Evolutionary conservation across 106 monocot genomes (phyloP).

Genomic region (Hemerocallis citrina): DNA sequence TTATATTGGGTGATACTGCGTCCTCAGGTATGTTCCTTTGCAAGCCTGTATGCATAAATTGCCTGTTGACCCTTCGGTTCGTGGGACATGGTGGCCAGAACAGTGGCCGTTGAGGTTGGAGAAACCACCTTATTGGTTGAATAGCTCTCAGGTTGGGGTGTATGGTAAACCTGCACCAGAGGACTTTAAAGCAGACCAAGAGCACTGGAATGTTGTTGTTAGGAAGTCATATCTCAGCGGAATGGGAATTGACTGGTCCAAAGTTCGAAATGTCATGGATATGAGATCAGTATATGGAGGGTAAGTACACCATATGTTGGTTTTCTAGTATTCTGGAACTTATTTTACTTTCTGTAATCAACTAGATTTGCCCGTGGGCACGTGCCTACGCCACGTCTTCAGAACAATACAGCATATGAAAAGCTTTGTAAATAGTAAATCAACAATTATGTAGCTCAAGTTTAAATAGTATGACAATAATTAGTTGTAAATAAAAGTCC

Average conservation of each 20-base stretch:
- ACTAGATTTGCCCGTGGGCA: too few relatives aligned
- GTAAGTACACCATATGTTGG: too few relatives aligned
- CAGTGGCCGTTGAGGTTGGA: constrained; percentile 62
- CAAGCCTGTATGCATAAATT: constrained; percentile 69
- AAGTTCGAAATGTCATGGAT: constrained; percentile 80
- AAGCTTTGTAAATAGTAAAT: too few relatives aligned
- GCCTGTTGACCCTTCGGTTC: constrained; percentile 26
- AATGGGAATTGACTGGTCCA: constrained; percentile 70
- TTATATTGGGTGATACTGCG: not conserved
- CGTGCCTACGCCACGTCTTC: too few relatives aligned
- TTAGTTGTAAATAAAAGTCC: too few relatives aligned
- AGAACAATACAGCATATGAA: too few relatives aligned
- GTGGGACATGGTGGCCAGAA: constrained; percentile 74
- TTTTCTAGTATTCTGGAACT: too few relatives aligned
- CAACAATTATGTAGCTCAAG: too few relatives aligned
- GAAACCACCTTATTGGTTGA: constrained; percentile 65
- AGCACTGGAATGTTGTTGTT: constrained; percentile 71
- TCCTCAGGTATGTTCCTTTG: constrained; percentile 67
- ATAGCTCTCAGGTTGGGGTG: constrained; percentile 52
- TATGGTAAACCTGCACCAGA: constrained; percentile 69
- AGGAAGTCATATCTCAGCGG: constrained; percentile 51
- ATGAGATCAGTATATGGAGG: constrained; percentile 88
- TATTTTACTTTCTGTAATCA: too few relatives aligned
- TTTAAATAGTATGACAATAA: too few relatives aligned
- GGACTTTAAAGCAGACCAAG: constrained; percentile 54